A percentile compares a stretch with the other conserved stretches of the same genome.
These are phyloP conservation scores for Hysterium pulicare DNA, from an alignment of 2,329 filamentous ascomycete species.

Conservation along the genomic window DNA sequence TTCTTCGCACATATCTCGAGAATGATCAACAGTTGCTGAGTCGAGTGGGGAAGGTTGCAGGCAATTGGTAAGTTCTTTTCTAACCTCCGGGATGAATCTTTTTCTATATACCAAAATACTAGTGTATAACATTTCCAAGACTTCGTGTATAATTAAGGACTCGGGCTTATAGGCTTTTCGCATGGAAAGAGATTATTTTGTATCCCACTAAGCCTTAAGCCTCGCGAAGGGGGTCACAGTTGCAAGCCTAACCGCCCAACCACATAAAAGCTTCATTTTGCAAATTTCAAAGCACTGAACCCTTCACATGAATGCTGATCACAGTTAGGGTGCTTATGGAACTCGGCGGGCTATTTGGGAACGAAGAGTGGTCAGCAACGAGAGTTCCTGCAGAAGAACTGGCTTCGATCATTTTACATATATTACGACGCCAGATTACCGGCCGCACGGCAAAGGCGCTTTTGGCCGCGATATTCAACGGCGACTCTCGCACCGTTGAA, in stretches of 20 bases:
- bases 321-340: conserved; percentile 49
- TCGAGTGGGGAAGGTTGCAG: conserved; percentile 47
- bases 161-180: too few species aligned
- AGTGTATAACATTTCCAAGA: background rate
- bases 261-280: background rate
- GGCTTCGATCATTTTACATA: conserved; percentile 41
- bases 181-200: too few species aligned
- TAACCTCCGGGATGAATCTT: background rate
- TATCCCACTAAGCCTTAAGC: too few species aligned
- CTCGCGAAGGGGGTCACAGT: too few species aligned
- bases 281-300: background rate
- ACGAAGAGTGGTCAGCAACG: conserved; percentile 40
- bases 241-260: conserved; percentile 7
- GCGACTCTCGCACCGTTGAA: conserved; percentile 46
- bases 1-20: conserved; percentile 21
- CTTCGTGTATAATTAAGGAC: background rate
- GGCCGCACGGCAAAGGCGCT: conserved; percentile 59
- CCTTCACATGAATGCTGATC: background rate
- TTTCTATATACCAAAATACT: background rate
- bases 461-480: conserved; percentile 54
- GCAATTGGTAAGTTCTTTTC: conserved; percentile 51
- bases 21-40: conserved; percentile 22
- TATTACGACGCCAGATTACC: conserved; percentile 45
- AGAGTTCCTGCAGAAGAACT: conserved; percentile 40
- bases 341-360: conserved; percentile 47